Conservation (phyloP, 257 asterid species). For the Solanum okadae region DNA sequence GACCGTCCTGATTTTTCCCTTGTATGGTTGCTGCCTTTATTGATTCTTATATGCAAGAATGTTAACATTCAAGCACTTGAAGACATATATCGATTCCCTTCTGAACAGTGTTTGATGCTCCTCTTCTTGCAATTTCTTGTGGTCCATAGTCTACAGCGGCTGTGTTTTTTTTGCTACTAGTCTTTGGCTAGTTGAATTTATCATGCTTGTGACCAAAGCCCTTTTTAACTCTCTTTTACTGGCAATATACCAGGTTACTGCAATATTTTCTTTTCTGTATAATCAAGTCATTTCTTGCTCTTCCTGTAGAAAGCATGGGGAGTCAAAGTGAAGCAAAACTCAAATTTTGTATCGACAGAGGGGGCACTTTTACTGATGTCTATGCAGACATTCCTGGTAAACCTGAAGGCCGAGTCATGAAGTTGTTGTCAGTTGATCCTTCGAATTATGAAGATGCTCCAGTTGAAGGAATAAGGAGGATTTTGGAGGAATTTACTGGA, state of each 20-base stretch:
- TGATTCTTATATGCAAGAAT: neutral
- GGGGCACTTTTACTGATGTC: constrained; percentile 96
- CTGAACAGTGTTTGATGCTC: neutral
- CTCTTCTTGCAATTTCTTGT: neutral
- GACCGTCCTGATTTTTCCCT: neutral
- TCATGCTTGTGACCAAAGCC: neutral
- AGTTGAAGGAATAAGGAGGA: constrained; percentile 90
- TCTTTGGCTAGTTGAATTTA: neutral
- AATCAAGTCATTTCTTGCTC: neutral
- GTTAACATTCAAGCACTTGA: neutral
- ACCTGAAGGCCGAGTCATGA: constrained; percentile 82
- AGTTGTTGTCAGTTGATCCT: constrained; percentile 90
- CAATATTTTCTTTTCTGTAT: neutral
- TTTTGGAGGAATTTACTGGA: constrained; percentile 79
- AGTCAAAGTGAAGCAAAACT: constrained; percentile 46
- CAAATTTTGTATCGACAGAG: constrained; percentile 89
- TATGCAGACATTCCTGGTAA: constrained; percentile 91
- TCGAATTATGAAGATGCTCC: constrained; percentile 96
- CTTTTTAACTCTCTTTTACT: neutral
- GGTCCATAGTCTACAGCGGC: neutral
- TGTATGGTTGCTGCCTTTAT: neutral
- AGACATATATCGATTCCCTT: neutral
- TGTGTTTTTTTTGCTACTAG: neutral
- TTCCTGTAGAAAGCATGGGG: constrained; percentile 30
- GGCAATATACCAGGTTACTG: neutral